A percentile compares a stretch with the other conserved stretches of the same genome.
These are phyloP conservation scores for Aureobasidium zeae DNA, from an alignment of 2,329 filamentous ascomycete genomes.

Conservation along the genomic window DNA sequence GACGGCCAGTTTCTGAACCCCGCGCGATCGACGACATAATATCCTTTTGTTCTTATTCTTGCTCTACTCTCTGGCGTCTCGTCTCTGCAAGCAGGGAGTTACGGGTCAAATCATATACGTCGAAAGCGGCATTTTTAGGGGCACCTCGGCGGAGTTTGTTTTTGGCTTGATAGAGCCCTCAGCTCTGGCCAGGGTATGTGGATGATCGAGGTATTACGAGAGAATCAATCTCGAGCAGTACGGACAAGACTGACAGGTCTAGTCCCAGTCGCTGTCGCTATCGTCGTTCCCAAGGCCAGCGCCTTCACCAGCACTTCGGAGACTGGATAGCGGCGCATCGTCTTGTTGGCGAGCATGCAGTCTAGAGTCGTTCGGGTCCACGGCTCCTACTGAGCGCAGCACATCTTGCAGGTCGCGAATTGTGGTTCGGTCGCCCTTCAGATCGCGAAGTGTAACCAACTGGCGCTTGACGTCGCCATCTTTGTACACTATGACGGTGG, in stretches of 20 bases:
- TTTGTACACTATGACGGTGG: constrained; percentile 85
- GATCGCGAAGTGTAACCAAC: constrained; percentile 74
- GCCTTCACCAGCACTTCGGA: constrained; percentile 40
- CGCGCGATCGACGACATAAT: constrained; percentile 1
- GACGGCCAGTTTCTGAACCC: neutral
- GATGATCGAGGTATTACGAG: too few relatives aligned
- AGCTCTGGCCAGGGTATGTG: too few relatives aligned
- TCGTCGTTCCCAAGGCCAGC: constrained; percentile 28
- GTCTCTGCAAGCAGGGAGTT: neutral
- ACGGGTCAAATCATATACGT: too few relatives aligned
- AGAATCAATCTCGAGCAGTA: too few relatives aligned
- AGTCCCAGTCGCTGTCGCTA: constrained; percentile 56
- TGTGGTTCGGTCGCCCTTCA: constrained; percentile 63
- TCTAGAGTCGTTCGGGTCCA: constrained; percentile 69
- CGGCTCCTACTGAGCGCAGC: constrained; percentile 70
- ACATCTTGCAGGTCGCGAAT: constrained; percentile 71
- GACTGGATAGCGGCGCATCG: constrained; percentile 46
- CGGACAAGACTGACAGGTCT: constrained; percentile 22
- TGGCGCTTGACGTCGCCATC: constrained; percentile 89
- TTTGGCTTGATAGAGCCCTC: too few relatives aligned
- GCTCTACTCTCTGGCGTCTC: neutral
- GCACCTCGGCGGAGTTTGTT: too few relatives aligned
- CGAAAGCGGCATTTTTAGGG: too few relatives aligned
- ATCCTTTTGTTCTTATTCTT: constrained; percentile 1
- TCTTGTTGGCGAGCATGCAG: constrained; percentile 54